A percentile compares a stretch with the other conserved stretches of the same genome.
Conservation (phyloP, 73 alveolate genomes). For the Breviolum minutum region DNA sequence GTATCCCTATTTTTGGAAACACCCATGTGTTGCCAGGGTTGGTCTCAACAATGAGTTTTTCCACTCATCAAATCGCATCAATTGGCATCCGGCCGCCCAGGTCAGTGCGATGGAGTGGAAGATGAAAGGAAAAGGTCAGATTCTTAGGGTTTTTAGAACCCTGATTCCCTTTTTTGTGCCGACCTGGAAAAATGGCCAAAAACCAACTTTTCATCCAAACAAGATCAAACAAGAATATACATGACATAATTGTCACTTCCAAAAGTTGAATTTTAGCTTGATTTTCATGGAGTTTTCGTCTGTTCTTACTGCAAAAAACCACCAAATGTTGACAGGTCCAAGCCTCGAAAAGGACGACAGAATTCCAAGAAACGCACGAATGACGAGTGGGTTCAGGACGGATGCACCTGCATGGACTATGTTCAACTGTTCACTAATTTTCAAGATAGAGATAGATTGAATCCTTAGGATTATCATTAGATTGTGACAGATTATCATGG, state of each 20-base stretch:
- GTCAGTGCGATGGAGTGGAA: conserved; percentile 9
- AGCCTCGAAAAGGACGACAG: conserved; percentile 15
- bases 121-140: conserved; percentile 13
- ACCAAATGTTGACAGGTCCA: neutral
- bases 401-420: neutral
- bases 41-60: neutral
- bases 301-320: neutral
- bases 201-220: too few species aligned
- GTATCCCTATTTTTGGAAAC: too few species aligned
- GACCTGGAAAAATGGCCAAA: too few species aligned
- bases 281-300: neutral
- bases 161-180: too few species aligned
- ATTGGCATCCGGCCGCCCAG: neutral
- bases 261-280: too few species aligned
- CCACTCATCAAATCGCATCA: neutral
- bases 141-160: too few species aligned
- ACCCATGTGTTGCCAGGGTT: neutral
- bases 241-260: too few species aligned
- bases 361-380: conserved; percentile 5
- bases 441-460: neutral
- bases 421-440: neutral
- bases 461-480: neutral
- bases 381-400: conserved; percentile 1
- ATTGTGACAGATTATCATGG: neutral
- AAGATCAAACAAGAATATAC: too few species aligned